Evolutionary conservation across 768 basidiomycete species (phyloP).

Genomic region (Kwoniella bestiolae): DNA sequence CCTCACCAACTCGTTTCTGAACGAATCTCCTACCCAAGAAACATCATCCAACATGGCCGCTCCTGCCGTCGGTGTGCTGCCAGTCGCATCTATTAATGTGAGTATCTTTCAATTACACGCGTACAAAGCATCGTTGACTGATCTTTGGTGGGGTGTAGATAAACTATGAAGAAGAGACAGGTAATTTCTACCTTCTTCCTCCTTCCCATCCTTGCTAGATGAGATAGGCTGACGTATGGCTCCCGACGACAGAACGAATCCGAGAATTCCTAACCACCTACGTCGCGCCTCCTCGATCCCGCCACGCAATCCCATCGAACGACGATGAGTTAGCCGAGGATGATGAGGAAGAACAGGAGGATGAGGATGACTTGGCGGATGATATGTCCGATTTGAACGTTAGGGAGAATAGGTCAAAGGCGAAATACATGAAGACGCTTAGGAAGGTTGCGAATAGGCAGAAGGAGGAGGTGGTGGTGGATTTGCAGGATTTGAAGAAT

Average conservation of each 20-base stretch:
- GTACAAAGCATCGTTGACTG: too few species aligned
- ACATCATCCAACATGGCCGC: conserved; percentile 21
- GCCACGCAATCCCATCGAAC: conserved; percentile 29
- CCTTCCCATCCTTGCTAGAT: neutral
- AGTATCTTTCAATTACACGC: too few species aligned
- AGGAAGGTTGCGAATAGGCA: conserved; percentile 80
- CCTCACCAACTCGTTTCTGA: neutral
- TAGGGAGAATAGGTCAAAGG: conserved; percentile 34
- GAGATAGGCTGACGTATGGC: too few species aligned
- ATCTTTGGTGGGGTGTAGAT: too few species aligned
- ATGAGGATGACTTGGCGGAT: conserved; percentile 63
- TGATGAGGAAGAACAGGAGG: conserved; percentile 42
- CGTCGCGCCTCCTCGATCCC: conserved; percentile 32
- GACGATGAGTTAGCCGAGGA: conserved; percentile 48
- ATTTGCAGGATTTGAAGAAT: conserved; percentile 81
- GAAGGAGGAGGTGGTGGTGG: conserved; percentile 83
- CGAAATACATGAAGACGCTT: conserved; percentile 56
- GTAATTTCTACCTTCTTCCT: conserved; percentile 10
- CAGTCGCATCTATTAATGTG: conserved; percentile 47
- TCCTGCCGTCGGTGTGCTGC: conserved; percentile 39
- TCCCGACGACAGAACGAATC: conserved; percentile 49
- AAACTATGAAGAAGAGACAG: conserved; percentile 43
- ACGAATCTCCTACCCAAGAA: neutral
- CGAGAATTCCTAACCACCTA: conserved; percentile 49
- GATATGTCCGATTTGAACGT: conserved; percentile 64